A percentile compares a stretch with the other conserved stretches of the same genome.
Evolutionary conservation across 2,329 filamentous ascomycete species (phyloP).

Genomic region (Calonectria pauciramosa): DNA sequence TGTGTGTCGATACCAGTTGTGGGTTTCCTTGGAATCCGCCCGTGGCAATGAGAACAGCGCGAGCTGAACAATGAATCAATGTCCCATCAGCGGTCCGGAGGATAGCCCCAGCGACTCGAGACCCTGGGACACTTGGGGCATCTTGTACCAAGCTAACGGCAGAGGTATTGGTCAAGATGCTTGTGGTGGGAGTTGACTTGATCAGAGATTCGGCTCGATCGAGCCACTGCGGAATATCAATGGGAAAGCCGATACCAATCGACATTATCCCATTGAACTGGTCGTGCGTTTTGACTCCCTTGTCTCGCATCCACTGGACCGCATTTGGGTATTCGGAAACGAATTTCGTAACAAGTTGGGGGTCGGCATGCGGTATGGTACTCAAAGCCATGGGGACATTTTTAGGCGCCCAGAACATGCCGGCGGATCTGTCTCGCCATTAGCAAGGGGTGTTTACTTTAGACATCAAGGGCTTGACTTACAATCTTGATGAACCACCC

Average conservation of each 20-base stretch:
- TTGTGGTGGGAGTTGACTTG: not conserved
- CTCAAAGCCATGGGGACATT: not conserved
- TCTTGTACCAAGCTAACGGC: slow-evolving; percentile 20
- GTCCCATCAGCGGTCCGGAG: slow-evolving; percentile 15
- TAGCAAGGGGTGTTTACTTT: not conserved
- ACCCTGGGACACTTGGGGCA: not conserved
- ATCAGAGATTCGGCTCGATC: slow-evolving; percentile 28
- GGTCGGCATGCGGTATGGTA: slow-evolving; percentile 27
- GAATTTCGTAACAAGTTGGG: slow-evolving; percentile 24
- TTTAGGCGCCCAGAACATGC: slow-evolving; percentile 34
- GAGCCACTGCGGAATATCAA: slow-evolving; percentile 32
- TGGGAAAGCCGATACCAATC: slow-evolving; percentile 32
- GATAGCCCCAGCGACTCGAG: slow-evolving; percentile 18
- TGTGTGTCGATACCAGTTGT: slow-evolving; percentile 21
- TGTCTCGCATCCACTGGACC: slow-evolving; percentile 29
- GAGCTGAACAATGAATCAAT: slow-evolving; percentile 20
- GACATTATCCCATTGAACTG: slow-evolving; percentile 34
- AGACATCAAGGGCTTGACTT: not conserved
- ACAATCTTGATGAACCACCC: slow-evolving; percentile 29
- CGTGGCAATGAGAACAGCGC: slow-evolving; percentile 29
- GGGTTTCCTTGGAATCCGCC: slow-evolving; percentile 33
- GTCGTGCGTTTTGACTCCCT: slow-evolving; percentile 24
- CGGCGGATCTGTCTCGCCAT: slow-evolving; percentile 17
- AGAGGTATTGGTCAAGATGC: slow-evolving; percentile 23
- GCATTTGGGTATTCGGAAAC: slow-evolving; percentile 27